Conservation (phyloP, 345 rosid genomes). For the Draba incana region DNA sequence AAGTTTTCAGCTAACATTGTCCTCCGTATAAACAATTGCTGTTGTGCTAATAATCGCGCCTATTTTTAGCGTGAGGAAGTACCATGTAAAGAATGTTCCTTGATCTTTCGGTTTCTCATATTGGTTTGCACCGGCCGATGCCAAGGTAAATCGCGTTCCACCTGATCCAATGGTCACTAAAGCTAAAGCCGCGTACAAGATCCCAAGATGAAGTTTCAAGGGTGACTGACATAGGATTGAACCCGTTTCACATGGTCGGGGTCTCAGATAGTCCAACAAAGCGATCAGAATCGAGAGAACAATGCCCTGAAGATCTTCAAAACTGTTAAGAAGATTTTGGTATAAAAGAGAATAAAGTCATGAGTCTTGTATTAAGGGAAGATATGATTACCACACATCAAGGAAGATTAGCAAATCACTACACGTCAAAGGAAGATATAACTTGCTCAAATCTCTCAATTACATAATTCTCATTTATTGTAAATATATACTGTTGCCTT, state of each 20-base stretch:
- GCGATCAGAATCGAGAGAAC: constrained; percentile 46
- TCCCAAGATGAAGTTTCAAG: constrained; percentile 41
- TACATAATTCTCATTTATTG: too few species aligned
- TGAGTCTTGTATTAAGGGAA: too few species aligned
- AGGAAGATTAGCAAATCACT: too few species aligned
- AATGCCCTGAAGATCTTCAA: constrained; percentile 42
- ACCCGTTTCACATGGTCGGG: constrained; percentile 41
- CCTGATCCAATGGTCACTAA: constrained; percentile 39
- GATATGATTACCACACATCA: too few species aligned
- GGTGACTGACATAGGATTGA: constrained; percentile 43
- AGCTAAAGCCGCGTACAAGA: constrained; percentile 48
- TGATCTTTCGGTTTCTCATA: constrained; percentile 44
- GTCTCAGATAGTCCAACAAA: constrained; percentile 41
- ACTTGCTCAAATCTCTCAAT: too few species aligned
- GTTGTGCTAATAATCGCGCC: constrained; percentile 36
- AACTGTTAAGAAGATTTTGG: not conserved
- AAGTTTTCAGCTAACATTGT: constrained; percentile 54
- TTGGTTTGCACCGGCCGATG: constrained; percentile 56
- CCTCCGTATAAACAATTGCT: constrained; percentile 48
- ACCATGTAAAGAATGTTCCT: constrained; percentile 57
- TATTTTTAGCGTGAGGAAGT: constrained; percentile 37
- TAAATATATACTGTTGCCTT: too few species aligned
- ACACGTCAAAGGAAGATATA: too few species aligned
- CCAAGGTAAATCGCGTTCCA: constrained; percentile 47
- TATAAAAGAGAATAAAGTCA: not conserved